These are phyloP conservation scores for Beauveria brongniartii DNA, from an alignment of 2,329 filamentous ascomycete genomes.

Conservation along the genomic window DNA sequence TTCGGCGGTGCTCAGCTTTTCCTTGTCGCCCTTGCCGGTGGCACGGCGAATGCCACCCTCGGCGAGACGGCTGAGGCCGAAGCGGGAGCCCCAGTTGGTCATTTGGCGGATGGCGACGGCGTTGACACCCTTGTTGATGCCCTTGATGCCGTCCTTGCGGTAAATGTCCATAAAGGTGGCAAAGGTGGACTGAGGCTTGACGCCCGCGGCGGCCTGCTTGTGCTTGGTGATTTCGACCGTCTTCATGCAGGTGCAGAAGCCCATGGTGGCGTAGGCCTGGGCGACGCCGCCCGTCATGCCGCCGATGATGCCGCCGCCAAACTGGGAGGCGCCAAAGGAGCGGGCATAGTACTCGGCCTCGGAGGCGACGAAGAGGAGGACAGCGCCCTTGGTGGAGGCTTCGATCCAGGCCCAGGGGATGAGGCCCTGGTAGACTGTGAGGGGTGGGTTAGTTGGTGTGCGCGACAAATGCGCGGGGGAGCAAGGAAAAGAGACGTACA, in stretches of 20 bases:
- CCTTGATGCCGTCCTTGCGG: conserved; percentile 82
- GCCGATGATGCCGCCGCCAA: conserved; percentile 79
- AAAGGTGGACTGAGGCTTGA: conserved; percentile 84
- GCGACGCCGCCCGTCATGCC: conserved; percentile 92
- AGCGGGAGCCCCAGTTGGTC: conserved; percentile 97
- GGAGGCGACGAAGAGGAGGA: conserved; percentile 96
- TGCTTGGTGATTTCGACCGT: conserved; percentile 99
- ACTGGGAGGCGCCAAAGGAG: conserved; percentile 73
- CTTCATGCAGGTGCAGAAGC: conserved; percentile 99
- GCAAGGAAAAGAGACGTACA: conserved; percentile 54
- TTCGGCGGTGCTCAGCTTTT: conserved; percentile 72
- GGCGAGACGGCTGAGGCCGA: conserved; percentile 85
- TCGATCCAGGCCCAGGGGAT: conserved; percentile 99
- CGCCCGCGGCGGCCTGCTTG: conserved; percentile 78
- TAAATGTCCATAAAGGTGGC: conserved; percentile 97
- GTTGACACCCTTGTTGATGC: conserved; percentile 98
- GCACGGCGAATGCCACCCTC: conserved; percentile 76
- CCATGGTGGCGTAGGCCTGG: conserved; percentile 99
- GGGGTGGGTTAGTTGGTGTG: conserved; percentile 18
- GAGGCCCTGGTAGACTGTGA: conserved; percentile 92
- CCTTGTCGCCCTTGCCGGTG: conserved; percentile 69
- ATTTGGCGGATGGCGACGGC: conserved; percentile 97
- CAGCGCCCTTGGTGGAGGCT: conserved; percentile 97
- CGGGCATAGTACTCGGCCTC: conserved; percentile 96
- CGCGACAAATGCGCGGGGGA: background rate